These are phyloP conservation scores for Tuber brumale DNA, from an alignment of 495 filamentous ascomycete genomes.

Conservation along the genomic window DNA sequence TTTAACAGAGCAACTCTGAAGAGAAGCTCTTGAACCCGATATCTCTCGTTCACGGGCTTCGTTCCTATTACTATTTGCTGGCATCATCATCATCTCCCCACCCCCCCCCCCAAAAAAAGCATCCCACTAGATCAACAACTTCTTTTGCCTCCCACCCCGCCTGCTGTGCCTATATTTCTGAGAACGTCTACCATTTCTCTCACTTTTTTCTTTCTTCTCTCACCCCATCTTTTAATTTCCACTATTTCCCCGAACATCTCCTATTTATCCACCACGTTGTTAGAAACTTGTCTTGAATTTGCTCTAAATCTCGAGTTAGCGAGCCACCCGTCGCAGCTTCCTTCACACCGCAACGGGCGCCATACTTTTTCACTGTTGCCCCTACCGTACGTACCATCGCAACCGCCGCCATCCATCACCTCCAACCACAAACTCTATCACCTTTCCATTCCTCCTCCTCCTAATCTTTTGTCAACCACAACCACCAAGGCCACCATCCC, in stretches of 20 bases:
- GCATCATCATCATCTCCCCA: neutral
- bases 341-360: neutral
- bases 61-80: neutral
- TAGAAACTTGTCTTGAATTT: neutral
- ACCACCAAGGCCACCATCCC: slow-evolving; percentile 4
- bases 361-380: neutral
- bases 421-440: neutral
- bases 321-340: slow-evolving; percentile 1
- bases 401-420: slow-evolving; percentile 26
- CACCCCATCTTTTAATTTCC: neutral
- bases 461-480: slow-evolving; percentile 21
- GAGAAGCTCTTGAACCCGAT: neutral
- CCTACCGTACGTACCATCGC: slow-evolving; percentile 29
- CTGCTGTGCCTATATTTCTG: neutral
- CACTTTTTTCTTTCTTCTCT: neutral
- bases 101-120: neutral
- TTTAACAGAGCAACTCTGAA: neutral
- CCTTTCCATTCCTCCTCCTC: slow-evolving; percentile 23
- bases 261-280: neutral
- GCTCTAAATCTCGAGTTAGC: slow-evolving; percentile 3
- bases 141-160: neutral
- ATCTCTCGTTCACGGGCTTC: neutral
- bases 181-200: neutral
- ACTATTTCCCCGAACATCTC: neutral
- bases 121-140: neutral